Conservation (phyloP, 164 flowering plant genomes). For the Magnolia changhungtana region DNA sequence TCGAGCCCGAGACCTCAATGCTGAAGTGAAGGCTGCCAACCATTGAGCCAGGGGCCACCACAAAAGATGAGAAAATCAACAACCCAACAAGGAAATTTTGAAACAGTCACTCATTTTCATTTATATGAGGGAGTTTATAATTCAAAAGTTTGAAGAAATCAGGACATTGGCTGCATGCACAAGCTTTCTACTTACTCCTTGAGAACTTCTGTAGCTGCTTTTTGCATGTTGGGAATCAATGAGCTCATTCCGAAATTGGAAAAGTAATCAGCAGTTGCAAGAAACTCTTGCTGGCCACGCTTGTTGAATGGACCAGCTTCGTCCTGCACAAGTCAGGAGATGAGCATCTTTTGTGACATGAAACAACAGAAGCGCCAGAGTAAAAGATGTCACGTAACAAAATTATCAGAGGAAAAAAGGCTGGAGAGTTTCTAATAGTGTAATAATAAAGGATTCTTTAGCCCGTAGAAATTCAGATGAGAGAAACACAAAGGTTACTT, state of each 20-base stretch:
- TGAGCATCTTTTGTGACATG: neutral
- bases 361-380: too few relatives aligned
- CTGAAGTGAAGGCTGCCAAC: too few relatives aligned
- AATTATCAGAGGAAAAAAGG: too few relatives aligned
- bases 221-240: slow-evolving; percentile 54
- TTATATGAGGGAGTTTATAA: neutral
- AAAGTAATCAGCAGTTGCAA: slow-evolving; percentile 76
- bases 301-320: slow-evolving; percentile 53
- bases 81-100: neutral
- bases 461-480: too few relatives aligned
- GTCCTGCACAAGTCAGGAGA: slow-evolving; percentile 39
- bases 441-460: too few relatives aligned
- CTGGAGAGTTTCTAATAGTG: too few relatives aligned
- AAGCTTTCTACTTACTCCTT: slow-evolving; percentile 46
- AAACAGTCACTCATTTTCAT: neutral
- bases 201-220: slow-evolving; percentile 65
- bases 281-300: slow-evolving; percentile 64
- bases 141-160: neutral
- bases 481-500: too few relatives aligned
- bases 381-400: too few relatives aligned
- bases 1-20: too few relatives aligned
- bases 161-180: too few relatives aligned
- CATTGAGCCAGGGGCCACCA: too few relatives aligned
- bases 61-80: too few relatives aligned
- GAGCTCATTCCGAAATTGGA: slow-evolving; percentile 47